These are phyloP conservation scores for Nannizziopsis arthrosporioides DNA, from an alignment of 2,329 filamentous ascomycete species.

Conservation along the genomic window DNA sequence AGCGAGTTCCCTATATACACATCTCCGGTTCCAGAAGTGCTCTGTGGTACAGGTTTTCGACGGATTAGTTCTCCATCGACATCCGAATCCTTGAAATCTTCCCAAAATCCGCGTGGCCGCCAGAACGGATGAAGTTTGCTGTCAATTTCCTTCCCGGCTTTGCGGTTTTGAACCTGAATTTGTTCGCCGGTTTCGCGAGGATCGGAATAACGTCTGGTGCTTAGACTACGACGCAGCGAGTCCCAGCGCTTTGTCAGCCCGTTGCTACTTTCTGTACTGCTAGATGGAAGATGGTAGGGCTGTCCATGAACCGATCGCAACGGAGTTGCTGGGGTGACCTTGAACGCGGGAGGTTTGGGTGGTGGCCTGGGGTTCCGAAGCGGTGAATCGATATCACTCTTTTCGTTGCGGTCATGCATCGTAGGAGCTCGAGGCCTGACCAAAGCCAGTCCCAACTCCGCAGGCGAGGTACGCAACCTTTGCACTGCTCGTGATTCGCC, in stretches of 20 bases:
- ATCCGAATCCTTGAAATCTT: conserved; percentile 39
- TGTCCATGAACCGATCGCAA: conserved; percentile 33
- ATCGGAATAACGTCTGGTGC: conserved; percentile 26
- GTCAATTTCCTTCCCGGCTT: conserved; percentile 35
- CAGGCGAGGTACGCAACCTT: conserved; percentile 18
- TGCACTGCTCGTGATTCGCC: conserved; percentile 24
- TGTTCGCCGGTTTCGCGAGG: neutral
- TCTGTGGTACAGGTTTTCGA: conserved; percentile 7
- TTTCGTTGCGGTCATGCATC: conserved; percentile 13
- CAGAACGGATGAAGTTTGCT: conserved; percentile 49
- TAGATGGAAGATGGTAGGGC: conserved; percentile 20
- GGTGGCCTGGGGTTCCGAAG: conserved; percentile 46
- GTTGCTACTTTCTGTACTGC: conserved; percentile 16
- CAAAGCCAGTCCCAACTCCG: conserved; percentile 7
- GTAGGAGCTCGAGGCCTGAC: conserved; percentile 22
- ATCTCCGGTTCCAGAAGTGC: conserved; percentile 21
- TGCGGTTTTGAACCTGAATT: conserved; percentile 33
- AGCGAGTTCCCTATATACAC: conserved; percentile 44
- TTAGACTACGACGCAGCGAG: conserved; percentile 30
- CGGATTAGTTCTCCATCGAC: conserved; percentile 26
- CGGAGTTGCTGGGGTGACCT: conserved; percentile 46
- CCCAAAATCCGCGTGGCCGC: conserved; percentile 53
- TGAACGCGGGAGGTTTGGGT: conserved; percentile 40
- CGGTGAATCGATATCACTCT: conserved; percentile 41
- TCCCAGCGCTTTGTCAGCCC: conserved; percentile 24